Base-by-base conservation (phyloP, 305 asterid genomes). In the Fraxinus velutina region DNA sequence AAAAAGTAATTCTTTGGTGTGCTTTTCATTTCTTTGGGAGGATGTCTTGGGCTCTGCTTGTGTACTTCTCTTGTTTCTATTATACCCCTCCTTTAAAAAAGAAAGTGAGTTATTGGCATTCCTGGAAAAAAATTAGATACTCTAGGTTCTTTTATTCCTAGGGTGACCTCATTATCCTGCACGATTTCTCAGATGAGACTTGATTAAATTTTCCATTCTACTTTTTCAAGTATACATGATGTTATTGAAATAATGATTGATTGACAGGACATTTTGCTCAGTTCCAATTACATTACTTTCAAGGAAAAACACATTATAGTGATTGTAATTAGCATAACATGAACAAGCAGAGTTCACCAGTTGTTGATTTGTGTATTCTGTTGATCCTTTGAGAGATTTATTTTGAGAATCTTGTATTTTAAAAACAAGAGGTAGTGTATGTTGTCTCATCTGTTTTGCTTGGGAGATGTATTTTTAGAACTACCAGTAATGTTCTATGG, bases 231-330 rank as follows among this genome's bases (percentile, higher is more conserved):
- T 17, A 52, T n/a, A 5, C 24, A 52, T 52, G 64, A 15, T 78
- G 79, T 39, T 72, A 42, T 29, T 34, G 66, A 80, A 32, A 72
- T 27, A 73, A 32, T 32, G 62, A 37, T 79, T 62, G 66, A 73
- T 72, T 77, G 71, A 60, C 29, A 32, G 32, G 78, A 12, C 9
- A 33, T 52, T 27, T 21, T 55, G 75, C 17, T 50, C 60, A 60
- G 57, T 79, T 74, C 30, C 19, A 75, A 27, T 55, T 3, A 9
- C 74, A 47, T 37, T 62, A 6, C 66, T 34, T n/a, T 64, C 81
- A 68, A 52, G 44, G 50, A 64, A 66, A 80, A 42, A 27, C 5
- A 37, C 36, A 37, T 75, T 52, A 15, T 77, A 22, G 17, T 50
- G 3, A 47, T 29, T 77, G 15, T 34, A 68, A 70, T 30, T 77